Evolutionary conservation across 2,329 filamentous ascomycete species (phyloP), one percentile per base, ranked within the genome.

Genomic region (Pyricularia grisea): DNA sequence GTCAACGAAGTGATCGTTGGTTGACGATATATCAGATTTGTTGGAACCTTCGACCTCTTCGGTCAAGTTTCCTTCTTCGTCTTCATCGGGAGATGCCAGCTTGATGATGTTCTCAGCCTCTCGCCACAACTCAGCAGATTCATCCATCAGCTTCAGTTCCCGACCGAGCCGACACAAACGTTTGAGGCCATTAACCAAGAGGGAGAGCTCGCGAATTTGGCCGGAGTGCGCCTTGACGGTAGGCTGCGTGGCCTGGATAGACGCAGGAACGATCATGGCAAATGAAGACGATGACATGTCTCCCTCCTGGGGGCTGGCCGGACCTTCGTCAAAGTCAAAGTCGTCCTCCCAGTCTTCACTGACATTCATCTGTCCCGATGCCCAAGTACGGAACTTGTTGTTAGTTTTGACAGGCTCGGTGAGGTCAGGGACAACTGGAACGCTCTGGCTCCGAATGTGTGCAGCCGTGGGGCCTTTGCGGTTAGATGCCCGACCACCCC

Each of bases 291-390:
- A n/a, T n/a, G 77, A 74, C 25, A 77, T 78, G 67, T 79, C 79
- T 60, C 77, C 78, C 27, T 75, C 74, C 3, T 77, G 77, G 30
- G 77, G 76, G 31, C 76, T 77, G 42, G 78, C 78, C 55, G 77
- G 76, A n/a, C 78, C 74, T 63, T 79, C 81, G 36, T 83, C 85
- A 75, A 94, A 94, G 70, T 94, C 91, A 73, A 96, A 95, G 76
- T 96, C 92, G 72, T 94, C 91, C 73, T 94, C 92, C 92, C 92
- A 96, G 75, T 95, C 92, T 76, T 96, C 92, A 71, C 90, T 94
- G 12, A 89, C 89, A 20, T 87, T 90, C 77, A 94, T 94, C 71
- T 87, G 89, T n/a, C 90, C 88, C 61, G 93, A 80, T 2, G 91
- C 91, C 92, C 92, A 94, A 0, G 92, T 94, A 63, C 92, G 90